Conservation (phyloP, 257 asterid genomes). For the Solanum boliviense region DNA sequence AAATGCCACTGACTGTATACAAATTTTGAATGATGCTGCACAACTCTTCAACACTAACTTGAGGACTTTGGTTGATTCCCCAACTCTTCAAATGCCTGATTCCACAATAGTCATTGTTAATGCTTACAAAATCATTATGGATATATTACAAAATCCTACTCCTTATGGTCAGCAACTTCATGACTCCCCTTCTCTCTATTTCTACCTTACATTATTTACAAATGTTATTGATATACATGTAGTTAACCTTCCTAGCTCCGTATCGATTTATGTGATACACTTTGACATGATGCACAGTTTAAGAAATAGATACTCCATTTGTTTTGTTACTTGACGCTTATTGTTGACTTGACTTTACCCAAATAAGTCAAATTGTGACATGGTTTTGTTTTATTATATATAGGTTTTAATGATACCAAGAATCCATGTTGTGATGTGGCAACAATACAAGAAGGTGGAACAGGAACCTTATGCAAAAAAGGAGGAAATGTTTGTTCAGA, state of each 20-base stretch:
- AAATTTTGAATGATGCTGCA: conserved; percentile 36
- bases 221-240: background rate
- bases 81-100: conserved; percentile 38
- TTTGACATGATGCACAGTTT: background rate
- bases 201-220: background rate
- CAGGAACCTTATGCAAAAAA: conserved; percentile 41
- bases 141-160: conserved; percentile 39
- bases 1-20: conserved; percentile 24
- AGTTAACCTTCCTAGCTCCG: background rate
- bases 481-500: conserved; percentile 41
- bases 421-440: conserved; percentile 51
- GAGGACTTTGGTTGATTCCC: conserved; percentile 26
- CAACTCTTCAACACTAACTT: conserved; percentile 38
- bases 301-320: background rate
- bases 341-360: no score
- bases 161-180: conserved; percentile 24
- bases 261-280: background rate
- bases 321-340: no score
- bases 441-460: conserved; percentile 29
- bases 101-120: conserved; percentile 47
- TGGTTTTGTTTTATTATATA: background rate
- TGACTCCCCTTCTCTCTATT: background rate
- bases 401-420: conserved; percentile 37
- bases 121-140: conserved; percentile 42
- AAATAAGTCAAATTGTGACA: background rate